Evolutionary conservation across 2,329 filamentous ascomycete genomes (phyloP), one percentile per base, ranked within the genome.

Genomic region (Ceratocystiopsis minuta): DNA sequence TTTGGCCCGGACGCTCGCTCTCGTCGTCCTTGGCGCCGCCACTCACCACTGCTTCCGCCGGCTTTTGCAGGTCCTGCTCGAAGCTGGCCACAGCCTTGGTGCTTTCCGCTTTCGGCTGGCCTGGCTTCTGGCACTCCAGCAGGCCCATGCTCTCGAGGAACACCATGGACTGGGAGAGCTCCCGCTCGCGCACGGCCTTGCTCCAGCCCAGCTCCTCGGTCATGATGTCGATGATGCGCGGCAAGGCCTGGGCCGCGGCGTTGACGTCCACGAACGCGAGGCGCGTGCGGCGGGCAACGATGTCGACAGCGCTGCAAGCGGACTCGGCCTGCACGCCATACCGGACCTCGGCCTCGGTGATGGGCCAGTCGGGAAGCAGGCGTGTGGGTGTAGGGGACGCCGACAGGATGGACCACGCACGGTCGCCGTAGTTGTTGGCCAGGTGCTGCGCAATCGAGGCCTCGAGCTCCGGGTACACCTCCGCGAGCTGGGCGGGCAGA

Each of bases 361-460:
- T 46, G 39, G 44, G 38, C 17, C 31, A 46, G 1, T 16, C 16
- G 7, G 44, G 34, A 5, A 46, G 35, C 15, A 46, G 37, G 24
- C 42, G 41, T 16, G 13, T 16, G 24, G 33, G 15, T 12, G 35
- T 12, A 1, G 39, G n/a, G 14, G 41, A 34, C 6, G 34, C n/a
- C 6, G 31, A 14, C 15, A 45, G 33, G 17, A 95, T 85, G 15
- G 80, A 80, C 87, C 87, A 95, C 16, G 87, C 85, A 44, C 87
- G 76, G 60, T 95, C 87, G 50, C 88, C 87, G 56, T 95, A 96
- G 43, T 83, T 82, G 54, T 81, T 74, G 14, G 80, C 80, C 32
- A 95, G 69, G 60, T 95, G 86, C 62, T 85, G 82, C 37, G 87
- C 87, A 16, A 95, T 83, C 52, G 93, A 85, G 16, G 84, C 93